Percentiles rank a stretch among this genome's conserved stretches.
Conservation (phyloP, 2,329 filamentous ascomycete genomes). For the Clonostachys chloroleuca region DNA sequence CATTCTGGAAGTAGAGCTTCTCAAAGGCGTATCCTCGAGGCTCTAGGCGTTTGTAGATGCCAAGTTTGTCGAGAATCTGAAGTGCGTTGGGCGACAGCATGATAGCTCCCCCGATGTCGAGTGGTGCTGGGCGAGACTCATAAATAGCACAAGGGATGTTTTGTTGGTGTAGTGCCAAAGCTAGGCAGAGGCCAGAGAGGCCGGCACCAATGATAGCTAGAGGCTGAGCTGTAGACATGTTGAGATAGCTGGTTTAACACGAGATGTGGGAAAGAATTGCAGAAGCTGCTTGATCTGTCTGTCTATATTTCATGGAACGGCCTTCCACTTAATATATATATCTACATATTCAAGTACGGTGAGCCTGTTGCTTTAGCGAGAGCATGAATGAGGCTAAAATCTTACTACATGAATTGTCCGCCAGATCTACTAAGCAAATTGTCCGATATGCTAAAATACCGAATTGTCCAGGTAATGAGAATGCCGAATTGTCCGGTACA, state of each 20-base stretch:
- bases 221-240: not conserved
- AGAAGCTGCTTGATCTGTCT: not conserved
- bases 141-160: constrained; percentile 45
- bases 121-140: constrained; percentile 37
- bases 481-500: too few species aligned
- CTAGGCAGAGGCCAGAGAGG: constrained; percentile 46
- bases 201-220: constrained; percentile 26
- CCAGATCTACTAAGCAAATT: too few species aligned
- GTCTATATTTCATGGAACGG: too few species aligned
- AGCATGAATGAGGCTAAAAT: too few species aligned
- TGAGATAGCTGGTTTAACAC: not conserved
- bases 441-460: too few species aligned
- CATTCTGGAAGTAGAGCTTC: constrained; percentile 34
- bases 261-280: not conserved
- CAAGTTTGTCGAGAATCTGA: constrained; percentile 43
- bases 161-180: constrained; percentile 46
- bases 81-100: constrained; percentile 58
- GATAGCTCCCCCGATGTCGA: constrained; percentile 49
- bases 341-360: too few species aligned
- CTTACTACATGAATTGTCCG: too few species aligned
- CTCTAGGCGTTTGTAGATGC: constrained; percentile 38
- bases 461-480: too few species aligned
- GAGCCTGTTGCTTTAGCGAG: too few species aligned
- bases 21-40: constrained; percentile 46
- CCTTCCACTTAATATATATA: too few species aligned